Base-by-base conservation (phyloP, 495 filamentous ascomycete genomes). In the Lichina pygmaea region DNA sequence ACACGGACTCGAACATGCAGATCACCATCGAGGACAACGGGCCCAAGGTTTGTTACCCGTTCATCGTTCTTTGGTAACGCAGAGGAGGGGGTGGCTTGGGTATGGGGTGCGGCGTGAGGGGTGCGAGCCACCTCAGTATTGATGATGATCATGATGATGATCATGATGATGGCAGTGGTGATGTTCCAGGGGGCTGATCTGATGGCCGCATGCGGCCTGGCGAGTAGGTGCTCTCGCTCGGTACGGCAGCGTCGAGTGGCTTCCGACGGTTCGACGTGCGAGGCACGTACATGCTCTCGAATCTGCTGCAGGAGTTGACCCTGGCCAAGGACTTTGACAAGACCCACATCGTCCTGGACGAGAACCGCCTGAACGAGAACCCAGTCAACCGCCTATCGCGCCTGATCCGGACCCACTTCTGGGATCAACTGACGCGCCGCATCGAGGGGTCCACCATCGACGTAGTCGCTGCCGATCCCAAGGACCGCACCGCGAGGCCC, bases 11-110 rank as follows among this genome's bases (percentile, higher is more conserved):
- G 15, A 92, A 95, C 56, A 76, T 76, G 63, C 83, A 94, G 58
- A 97, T 97, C 55, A 95, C 89, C 6, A 91, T 95, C 52, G 86
- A 95, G 56, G 89, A 95, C 62, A 62, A 66, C 47, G 89, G 89
- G 10, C 89, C 89, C 15, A 97, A 97, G 75, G 84, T 86, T 58
- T 46, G 62, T 33, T 12, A 47, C 39, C 17, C 39, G 16, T 24
- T 37, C 8, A 30, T 15, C n/a, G 33, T 40, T 41, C 12, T 10
- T 24, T 24, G 24, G 24, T 24, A 24, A 24, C 24, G 24, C 24
- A 24, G 24, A 24, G 1, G 24, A 24, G 24, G 24, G 24, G 24
- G 4, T 24, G 4, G 24, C 24, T 1, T 24, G 24, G 24, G 24
- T 24, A 4, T 24, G 24, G 4, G 24, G 4, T 24, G 24, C 24